Evolutionary conservation across 345 rosid species (phyloP).

Genomic region (Citrus cavaleriei): DNA sequence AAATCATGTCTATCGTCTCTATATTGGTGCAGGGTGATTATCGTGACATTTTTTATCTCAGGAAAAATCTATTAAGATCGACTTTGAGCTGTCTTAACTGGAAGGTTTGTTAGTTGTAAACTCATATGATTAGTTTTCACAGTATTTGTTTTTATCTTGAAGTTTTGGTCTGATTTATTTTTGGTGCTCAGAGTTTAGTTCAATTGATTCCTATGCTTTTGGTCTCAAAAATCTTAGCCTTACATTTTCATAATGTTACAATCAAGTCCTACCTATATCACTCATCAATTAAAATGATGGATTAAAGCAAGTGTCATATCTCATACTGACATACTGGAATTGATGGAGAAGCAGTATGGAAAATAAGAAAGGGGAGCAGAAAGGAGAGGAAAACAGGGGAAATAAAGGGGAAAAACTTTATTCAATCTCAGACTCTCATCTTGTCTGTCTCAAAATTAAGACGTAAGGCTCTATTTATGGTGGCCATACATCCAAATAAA

Average conservation of each 20-base stretch:
- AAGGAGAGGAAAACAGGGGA: too few relatives aligned
- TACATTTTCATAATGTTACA: neutral
- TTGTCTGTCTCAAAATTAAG: too few relatives aligned
- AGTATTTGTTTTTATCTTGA: neutral
- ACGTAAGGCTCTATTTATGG: too few relatives aligned
- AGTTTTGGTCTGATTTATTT: neutral
- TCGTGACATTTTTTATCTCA: constrained; percentile 66
- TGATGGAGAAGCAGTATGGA: too few relatives aligned
- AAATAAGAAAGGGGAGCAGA: too few relatives aligned
- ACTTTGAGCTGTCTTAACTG: constrained; percentile 47
- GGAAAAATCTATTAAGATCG: constrained; percentile 70
- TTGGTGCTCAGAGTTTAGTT: neutral
- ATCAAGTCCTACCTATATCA: neutral
- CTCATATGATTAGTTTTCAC: neutral
- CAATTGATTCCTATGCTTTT: neutral
- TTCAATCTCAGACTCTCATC: too few relatives aligned
- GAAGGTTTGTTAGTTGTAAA: constrained; percentile 51
- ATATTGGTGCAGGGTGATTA: constrained; percentile 62
- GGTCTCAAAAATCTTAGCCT: neutral
- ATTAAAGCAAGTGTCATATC: neutral
- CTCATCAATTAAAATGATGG: neutral
- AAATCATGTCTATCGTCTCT: neutral
- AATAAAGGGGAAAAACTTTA: too few relatives aligned
- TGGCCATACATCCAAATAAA: too few relatives aligned
- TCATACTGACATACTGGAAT: neutral